Evolutionary conservation across 306 rosid species (phyloP), one percentile per base, ranked within the genome.

Genomic region (Notholithocarpus densiflorus): DNA sequence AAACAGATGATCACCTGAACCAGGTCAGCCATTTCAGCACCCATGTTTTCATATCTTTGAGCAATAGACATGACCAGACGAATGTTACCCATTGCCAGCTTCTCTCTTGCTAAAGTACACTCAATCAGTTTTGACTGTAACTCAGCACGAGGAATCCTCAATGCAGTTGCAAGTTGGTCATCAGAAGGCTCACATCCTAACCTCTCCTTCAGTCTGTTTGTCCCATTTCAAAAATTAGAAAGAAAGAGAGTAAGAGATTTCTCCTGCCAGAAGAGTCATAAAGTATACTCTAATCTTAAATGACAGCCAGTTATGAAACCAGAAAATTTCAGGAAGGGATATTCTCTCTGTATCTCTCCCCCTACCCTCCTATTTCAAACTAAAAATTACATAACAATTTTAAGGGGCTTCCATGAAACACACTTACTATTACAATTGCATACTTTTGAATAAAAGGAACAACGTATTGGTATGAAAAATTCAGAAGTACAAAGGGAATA

Each of bases 51-150:
- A 81, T 93, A 95, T 91, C 86, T 95, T 80, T 90, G 97, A 76
- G 99, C 99, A 84, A 95, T 90, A 54, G 97, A 95, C 92, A 89
- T 84, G 69, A 93, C 99, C 70, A 95, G 80, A 60, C 99, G 99
- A 80, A 95, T 94, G 76, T 95, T 95, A 87, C 98, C 91, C 99
- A 95, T 93, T 26, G 98, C 88, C 83, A 95, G 78, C 84, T 87
- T 90, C 86, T 95, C 98, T 84, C 96, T 93, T 19, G 99, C 99
- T 83, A 95, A 81, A 80, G 88, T 62, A 78, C 94, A 84, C 82
- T 95, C 96, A 27, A 93, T 85, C 83, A 84, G 61, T 74, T 83
- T 91, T 71, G 91, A 82, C 76, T 75, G 87, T 19, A 95, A 87
- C 56, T 89, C 94, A 34, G 90, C 71, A 6, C 90, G 78, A 48